Evolutionary conservation across 805 yeast species (phyloP), one percentile per base, ranked within the genome.

Genomic region (Wickerhamomyces canadensis): DNA sequence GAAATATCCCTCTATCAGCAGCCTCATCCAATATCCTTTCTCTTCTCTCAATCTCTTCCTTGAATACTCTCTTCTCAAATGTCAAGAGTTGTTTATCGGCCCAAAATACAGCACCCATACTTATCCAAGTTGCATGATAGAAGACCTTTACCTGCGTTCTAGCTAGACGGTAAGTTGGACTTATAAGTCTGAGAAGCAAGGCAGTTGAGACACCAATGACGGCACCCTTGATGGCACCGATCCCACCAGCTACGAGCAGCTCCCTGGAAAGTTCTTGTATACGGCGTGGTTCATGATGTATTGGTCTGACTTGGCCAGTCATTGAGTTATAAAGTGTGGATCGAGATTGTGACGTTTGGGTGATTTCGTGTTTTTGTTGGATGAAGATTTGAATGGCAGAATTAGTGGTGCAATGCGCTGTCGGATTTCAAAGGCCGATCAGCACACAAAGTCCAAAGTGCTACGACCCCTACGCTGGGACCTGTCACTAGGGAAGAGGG

Each of bases 171-270:
- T 60, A 66, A 1, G 60, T 51, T 9, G 64, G 60, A 3, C 64
- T 61, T 15, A 60, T 54, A 27, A 64, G 42, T 27, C 62, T 49
- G 6, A 68, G 38, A 17, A 64, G 31, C 5, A 64, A 37, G 1
- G 56, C 67, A 2, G 64, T 44, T 0, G 64, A 45, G 8, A 62
- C 24, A 31, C 72, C 65, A 25, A 67, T 48, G 10, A 62, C 37
- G 0, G 63, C 64, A 19, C 74, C 74, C 42, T 66, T 67, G 1
- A 58, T 45, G 1, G 68, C 72, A 25, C 74, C 74, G 15, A 65
- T 49, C 8, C 56, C 53, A 5, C 65, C 60, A 1, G 72, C 67
- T 12, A 54, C 46, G 4, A 62, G 48, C 6, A 67, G 55, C 58
- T 64, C 69, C 23, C 52, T 51, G 13, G 62, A 52, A 17, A 66